Base-by-base conservation (phyloP, 331 rosid species). In the Cydonia oblonga region DNA sequence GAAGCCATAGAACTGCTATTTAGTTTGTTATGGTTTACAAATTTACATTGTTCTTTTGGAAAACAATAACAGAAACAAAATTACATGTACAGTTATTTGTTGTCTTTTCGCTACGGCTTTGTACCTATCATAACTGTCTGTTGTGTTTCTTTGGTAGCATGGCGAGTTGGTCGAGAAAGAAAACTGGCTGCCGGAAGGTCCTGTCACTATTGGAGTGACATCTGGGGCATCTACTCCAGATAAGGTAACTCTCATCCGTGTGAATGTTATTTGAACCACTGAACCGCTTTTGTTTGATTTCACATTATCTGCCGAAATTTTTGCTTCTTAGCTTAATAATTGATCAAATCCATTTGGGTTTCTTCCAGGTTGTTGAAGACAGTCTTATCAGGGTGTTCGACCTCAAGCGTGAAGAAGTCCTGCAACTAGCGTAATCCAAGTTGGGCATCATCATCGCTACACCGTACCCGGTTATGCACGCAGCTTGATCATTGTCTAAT, bases 211-310 rank as follows among this genome's bases (percentile, higher is more conserved):
- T 40, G 98, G 98, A 67, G 88, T 95, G 26, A 95, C 96, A 44
- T 95, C 97, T 28, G 99, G 99, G 38, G 97, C 99, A 25, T 95
- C 99, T 44, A 95, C 97, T 51, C 99, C 97, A 5, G 99, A 95
- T 81, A 95, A 95, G 97, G 99, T 95, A 85, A 63, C 22, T 74
- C 70, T 8, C 44, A 74, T 71, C 23, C 38, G 12, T 28, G 24
- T 4, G 9, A 76, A 69, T 57, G 25, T 38, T 61, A 22, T 57
- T 71, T 24, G 38, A 22, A 24, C 56, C 42, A 16, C 30, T 13
- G 8, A 29, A 65, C 56, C 18, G 44, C 59, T 5, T 7, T 8
- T 12, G 32, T 23, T 38, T 15, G 25, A 44, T 15, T 0, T 49
- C n/a, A 2, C 32, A 3, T 24, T 18, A 28, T n/a, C 26, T 42